Conservation (phyloP, 441 rosid genomes). For the Gossypium trilobum region DNA sequence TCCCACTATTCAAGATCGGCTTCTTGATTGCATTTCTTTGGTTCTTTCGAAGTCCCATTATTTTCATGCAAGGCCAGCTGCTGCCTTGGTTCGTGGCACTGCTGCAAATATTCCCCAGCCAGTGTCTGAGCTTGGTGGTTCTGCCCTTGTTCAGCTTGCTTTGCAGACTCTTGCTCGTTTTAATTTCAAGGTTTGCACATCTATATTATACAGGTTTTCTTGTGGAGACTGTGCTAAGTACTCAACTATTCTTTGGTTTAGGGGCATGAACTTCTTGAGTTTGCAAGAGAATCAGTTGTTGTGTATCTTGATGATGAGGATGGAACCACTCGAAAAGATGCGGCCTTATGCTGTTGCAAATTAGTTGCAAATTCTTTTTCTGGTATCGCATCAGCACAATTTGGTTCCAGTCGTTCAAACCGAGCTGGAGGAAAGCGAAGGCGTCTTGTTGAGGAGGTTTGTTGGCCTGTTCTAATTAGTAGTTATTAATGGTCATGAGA, state of each 20-base stretch:
- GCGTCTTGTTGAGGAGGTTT: constrained; percentile 90
- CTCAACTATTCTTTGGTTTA: constrained; percentile 39
- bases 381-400: constrained; percentile 42
- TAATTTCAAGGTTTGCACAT: constrained; percentile 70
- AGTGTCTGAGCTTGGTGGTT: constrained; percentile 56
- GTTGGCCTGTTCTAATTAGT: constrained; percentile 38
- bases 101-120: constrained; percentile 45
- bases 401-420: constrained; percentile 69
- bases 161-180: constrained; percentile 93
- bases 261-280: constrained; percentile 98
- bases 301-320: constrained; percentile 90
- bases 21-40: constrained; percentile 70
- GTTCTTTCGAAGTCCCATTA: constrained; percentile 79
- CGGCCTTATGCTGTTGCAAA: constrained; percentile 94
- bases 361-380: constrained; percentile 85
- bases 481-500: constrained; percentile 10
- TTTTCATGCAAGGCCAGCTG: constrained; percentile 63
- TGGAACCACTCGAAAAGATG: constrained; percentile 88
- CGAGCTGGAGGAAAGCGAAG: constrained; percentile 77
- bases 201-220: constrained; percentile 8
- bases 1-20: constrained; percentile 83
- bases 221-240: constrained; percentile 1
- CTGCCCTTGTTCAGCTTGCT: constrained; percentile 88
- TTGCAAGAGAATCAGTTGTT: constrained; percentile 89
- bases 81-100: constrained; percentile 51